Base-by-base conservation (phyloP, 225 moss, liverwort and hornwort genomes). In the Bryum argenteum region DNA sequence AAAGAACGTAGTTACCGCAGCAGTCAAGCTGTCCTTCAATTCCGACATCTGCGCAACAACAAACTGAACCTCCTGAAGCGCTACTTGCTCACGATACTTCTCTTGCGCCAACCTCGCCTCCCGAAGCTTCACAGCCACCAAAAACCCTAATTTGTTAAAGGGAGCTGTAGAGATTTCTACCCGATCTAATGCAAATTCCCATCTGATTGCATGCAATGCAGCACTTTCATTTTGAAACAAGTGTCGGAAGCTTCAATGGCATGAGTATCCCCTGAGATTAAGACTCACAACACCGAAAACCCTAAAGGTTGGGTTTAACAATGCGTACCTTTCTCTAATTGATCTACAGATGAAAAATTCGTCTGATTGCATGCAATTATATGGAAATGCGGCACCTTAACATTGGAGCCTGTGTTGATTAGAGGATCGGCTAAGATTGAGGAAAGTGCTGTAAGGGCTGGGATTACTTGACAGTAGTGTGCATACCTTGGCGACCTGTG, bases 21-120 rank as follows among this genome's bases (percentile, higher is more conserved):
- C 84, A 58, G 69, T 77, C 69, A 88, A 74, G 79, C 82, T 84
- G 23, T 84, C 82, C 68, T 82, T 79, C 11, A 88, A 42, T 77
- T 81, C 60, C 10, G 81, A 65, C 84, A 88, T 82, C 77, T 84
- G 77, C 59, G 62, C 47, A 39, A 88, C 84, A 52, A 82, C 79
- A 79, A 64, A 61, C 61, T 84, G 74, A 53, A 84, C 81, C 77
- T 84, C 79, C 20, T 72, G 79, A 8, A 88, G 84, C 28, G 77
- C 82, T 19, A 58, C 66, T 69, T 74, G 57, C 74, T 87, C 87
- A 22, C 79, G 81, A 45, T 65, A 71, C 71, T 70, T 88, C 77
- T 88, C 84, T 14, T 84, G 74, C 43, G 79, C 72, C 58, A 84
- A 60, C 69, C 79, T 81, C 55, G 75, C 66, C 79, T 84, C 82